Base-by-base conservation (phyloP, 768 basidiomycete species). In the Lactarius deliciosus region DNA sequence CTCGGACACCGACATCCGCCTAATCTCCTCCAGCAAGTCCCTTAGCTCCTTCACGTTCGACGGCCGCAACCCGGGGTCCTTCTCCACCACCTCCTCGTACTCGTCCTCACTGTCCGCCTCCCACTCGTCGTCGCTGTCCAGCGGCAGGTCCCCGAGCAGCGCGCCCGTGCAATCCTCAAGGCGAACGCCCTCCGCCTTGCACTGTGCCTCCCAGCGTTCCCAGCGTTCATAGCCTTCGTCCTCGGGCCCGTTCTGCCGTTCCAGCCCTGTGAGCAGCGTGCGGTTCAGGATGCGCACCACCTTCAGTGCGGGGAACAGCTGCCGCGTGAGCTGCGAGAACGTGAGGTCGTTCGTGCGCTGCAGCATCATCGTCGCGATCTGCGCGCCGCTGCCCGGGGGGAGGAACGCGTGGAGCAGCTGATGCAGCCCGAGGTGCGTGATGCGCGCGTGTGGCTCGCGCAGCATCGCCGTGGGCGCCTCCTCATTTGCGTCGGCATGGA, bases 141-240 rank as follows among this genome's bases (percentile, higher is more conserved):
- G 64, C 66, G 71, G 79, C 71, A 71, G 73, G 68, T 71, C 77
- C 40, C 91, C 91, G 43, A 92, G 75, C 60, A 79, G 70, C 15
- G 78, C 83, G 0, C 89, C 90, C 0, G 91, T 91, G 72, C 90
- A 92, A 74, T 92, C 91, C 75, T 92, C 90, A 59, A 92, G 73
- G 53, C 86, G 75, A 5, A 91, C 76, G 0, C 83, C 81, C 73
- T 82, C 78, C 22, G 70, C 68, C 0, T 76, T 68, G 68, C 84
- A 88, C 70, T 76, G 78, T 16, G 79, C 79, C 83, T 85, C 89
- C 91, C 91, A 92, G 57, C 81, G 77, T 69, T 86, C 85, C 86
- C 89, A 92, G 36, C 90, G 77, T 65, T 82, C 79, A 62, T 73
- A 78, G 8, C 78, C 66, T 74, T 74, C 66, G 58, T 71, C 68